Evolutionary conservation across 306 rosid species (phyloP).

Genomic region (Vicia faba): DNA sequence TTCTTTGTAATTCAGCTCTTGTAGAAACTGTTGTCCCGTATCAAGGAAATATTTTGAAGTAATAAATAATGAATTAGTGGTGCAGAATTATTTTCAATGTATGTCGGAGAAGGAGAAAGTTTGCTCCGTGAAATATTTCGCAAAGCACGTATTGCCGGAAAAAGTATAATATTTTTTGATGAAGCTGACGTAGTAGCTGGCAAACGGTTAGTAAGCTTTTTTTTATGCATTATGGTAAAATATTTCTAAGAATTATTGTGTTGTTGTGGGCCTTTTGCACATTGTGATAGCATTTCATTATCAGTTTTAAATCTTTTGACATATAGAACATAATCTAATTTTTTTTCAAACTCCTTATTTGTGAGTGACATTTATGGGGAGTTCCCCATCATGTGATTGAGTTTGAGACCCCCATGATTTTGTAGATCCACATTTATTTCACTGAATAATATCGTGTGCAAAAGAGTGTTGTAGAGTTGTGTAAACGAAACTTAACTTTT

Average conservation of each 20-base stretch:
- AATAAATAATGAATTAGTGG: conserved; percentile 62
- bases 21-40: conserved; percentile 2
- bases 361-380: background rate
- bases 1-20: conserved; percentile 28
- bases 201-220: conserved; percentile 70
- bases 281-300: conserved; percentile 19
- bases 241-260: conserved; percentile 1
- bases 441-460: background rate
- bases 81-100: conserved; percentile 93
- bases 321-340: background rate
- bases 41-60: conserved; percentile 30
- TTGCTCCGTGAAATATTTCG: conserved; percentile 78
- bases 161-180: conserved; percentile 87
- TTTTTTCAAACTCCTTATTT: background rate
- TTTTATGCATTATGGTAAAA: background rate
- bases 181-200: conserved; percentile 90
- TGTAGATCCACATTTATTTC: background rate
- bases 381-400: background rate
- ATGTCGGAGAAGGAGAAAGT: conserved; percentile 95
- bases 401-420: background rate
- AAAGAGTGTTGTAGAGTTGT: background rate
- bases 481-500: background rate
- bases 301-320: conserved; percentile 13
- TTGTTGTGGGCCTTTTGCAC: background rate
- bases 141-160: conserved; percentile 88